Evolutionary conservation across 202 grass and related monocot species (phyloP), one percentile per base, ranked within the genome.

Genomic region (Setaria italica): DNA sequence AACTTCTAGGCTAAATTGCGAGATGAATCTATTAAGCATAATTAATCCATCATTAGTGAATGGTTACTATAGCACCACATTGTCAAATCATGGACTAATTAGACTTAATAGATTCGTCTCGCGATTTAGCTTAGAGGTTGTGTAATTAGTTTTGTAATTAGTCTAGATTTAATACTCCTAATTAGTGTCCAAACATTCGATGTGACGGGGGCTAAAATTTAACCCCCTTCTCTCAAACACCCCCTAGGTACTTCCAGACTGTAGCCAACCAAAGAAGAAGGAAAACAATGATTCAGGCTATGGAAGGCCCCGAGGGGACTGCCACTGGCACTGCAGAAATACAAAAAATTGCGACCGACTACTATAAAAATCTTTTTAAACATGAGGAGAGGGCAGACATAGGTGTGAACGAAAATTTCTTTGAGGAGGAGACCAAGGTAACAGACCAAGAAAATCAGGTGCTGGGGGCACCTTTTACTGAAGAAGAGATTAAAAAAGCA

Each of bases 391-490:
- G 16, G 0, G 0, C 12, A 8, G 6, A 8, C 0, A 65, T 14
- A 3, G 0, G 2, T 0, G 3, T 66, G 0, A 37, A 9, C 17
- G 15, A 17, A 0, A 0, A 19, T 3, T 66, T 66, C 6, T 66
- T 7, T 2, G 0, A 2, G 0, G 14, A 19, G 0, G 33, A 8
- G 0, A 5, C 17, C 0, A 35, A 9, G 7, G 6, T 66, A 0
- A 9, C 33, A 0, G 1, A 17, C 0, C 34, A 5, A 0, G 33
- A 37, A 1, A 66, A 66, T 9, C 0, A 15, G 0, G 0, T 33
- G 1, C 11, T 65, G 1, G 5, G 2, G 10, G 14, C 62, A 6
- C 30, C 12, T 2, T 64, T 64, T 0, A 1, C 30, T 2, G 5
- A 15, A 0, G 12, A 64, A 0, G 62, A 64, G 2, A 15, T 64